Evolutionary conservation across 2,329 filamentous ascomycete species (phyloP), one percentile per base, ranked within the genome.

Genomic region (Ceratocystis huliohia): DNA sequence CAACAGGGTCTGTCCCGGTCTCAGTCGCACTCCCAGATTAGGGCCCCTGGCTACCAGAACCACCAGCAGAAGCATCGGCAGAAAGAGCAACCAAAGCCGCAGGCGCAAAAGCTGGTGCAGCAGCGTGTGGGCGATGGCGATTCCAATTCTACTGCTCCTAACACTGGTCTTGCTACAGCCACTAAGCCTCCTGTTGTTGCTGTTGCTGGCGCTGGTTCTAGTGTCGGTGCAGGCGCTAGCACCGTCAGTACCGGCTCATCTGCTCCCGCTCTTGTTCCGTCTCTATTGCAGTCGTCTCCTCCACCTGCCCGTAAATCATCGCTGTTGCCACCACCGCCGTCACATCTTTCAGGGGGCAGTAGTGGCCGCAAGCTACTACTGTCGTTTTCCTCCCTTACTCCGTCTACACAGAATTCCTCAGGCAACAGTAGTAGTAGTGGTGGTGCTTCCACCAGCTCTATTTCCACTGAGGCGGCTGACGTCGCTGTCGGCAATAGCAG

Each of bases 271-370:
- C n/a, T 37, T 17, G 7, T 28, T 37, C 28, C 56, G 56, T 37
- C 28, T 33, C 56, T n/a, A 30, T 59, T 59, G 28, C 56, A 59
- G 28, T 59, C 56, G 4, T 59, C 56, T 59, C 56, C 56, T 28
- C 56, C 56, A 37, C 56, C 56, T 33, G 56, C 33, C 28, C 56
- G 56, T 59, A 37, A 37, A 59, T 59, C 56, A 7, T 59, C 56
- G 56, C 30, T 59, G 28, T 8, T 59, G 56, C 56, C 56, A 25
- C 50, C 50, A 15, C 56, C 56, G 17, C 56, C 56, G 30, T n/a
- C 56, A 59, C 56, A 59, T 25, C 28, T 59, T 20, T 28, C 56
- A 20, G 28, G 56, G 13, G 28, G 28, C 17, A 13, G 22, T 1
- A 13, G 8, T 8, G 48, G 48, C 48, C 53, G 53, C 25, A 59